Base-by-base conservation (phyloP, 495 filamentous ascomycete genomes). In the Collariella sp. region DNA sequence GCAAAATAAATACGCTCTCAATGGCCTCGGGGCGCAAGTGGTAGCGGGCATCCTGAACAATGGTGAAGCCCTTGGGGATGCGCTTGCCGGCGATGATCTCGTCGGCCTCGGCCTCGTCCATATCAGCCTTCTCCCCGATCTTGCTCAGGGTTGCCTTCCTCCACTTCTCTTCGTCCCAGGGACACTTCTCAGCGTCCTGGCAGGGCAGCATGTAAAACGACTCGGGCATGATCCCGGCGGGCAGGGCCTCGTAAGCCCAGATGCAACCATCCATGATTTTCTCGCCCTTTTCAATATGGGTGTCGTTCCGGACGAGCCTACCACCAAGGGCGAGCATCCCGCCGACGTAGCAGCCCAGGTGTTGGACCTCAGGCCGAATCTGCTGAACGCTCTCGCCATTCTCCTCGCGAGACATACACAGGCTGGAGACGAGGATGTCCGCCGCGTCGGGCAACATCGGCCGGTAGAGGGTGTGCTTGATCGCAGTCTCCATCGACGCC, bases 161-260 rank as follows among this genome's bases (percentile, higher is more conserved):
- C 68, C 79, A 89, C 31, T 69, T 64, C 0, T 73, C 78, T 59
- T 88, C 78, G 62, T 88, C 79, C 83, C 87, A 95, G 16, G 74
- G 64, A 64, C 89, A 94, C 26, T 76, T 62, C 13, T 73, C 62
- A 10, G 62, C 60, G 39, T 80, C 75, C 16, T 78, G 68, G 64
- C 89, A 95, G 1, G 78, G 71, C 12, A 86, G 59, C 19, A 83
- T 65, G 15, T 65, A 50, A 65, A 88, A 88, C 9, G 63, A 63
- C 64, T 95, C 89, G 2, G 89, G 89, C 87, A 91, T 91, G 64
- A 95, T 86, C 12, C 88, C 90, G 0, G 79, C 79, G 7, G 79
- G 75, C 26, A 83, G 84, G 9, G 79, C 72, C 42, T 84, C 75
- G 69, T 95, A 95, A 1, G 86, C 79, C 88, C 86, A 95, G 15